phyloP scores from a whole-genome alignment of 805 yeast species.

The Zygosaccharomyces kombuchaensis region DNA sequence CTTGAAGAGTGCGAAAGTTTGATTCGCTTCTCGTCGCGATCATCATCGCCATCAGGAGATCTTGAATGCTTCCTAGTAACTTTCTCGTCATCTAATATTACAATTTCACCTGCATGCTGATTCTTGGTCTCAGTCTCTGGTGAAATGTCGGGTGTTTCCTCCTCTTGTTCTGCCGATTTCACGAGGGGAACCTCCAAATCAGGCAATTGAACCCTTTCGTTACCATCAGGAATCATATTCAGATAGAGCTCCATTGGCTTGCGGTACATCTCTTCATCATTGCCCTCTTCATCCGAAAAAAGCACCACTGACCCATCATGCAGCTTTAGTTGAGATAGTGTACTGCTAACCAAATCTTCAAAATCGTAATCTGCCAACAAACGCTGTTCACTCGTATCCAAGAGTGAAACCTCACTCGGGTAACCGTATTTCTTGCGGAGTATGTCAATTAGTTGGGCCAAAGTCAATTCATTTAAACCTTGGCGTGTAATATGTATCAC shows the following conservation, averaged over 20 bases:
- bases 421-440: constrained; percentile 50
- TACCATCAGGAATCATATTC: constrained; percentile 22
- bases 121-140: constrained; percentile 14
- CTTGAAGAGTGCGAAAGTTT: constrained; percentile 7
- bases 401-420: constrained; percentile 34
- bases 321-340: constrained; percentile 52
- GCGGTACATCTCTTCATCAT: constrained; percentile 28
- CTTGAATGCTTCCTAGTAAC: constrained; percentile 5
- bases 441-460: constrained; percentile 49
- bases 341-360: constrained; percentile 62
- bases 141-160: constrained; percentile 22
- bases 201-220: constrained; percentile 29
- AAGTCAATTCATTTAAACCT: constrained; percentile 32
- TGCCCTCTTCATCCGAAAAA: constrained; percentile 77
- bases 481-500: constrained; percentile 36
- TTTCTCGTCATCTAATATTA: constrained; percentile 15
- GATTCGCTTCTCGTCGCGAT: constrained; percentile 6
- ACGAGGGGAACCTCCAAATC: constrained; percentile 32
- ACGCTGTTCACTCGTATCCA: constrained; percentile 40
- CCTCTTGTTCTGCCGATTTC: constrained; percentile 19
- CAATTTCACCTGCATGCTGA: constrained; percentile 14
- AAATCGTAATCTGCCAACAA: constrained; percentile 82
- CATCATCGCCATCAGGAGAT: constrained; percentile 10
- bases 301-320: constrained; percentile 57
- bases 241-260: constrained; percentile 63